Percentiles rank a stretch among this genome's conserved stretches.
These are phyloP conservation scores for Fusarium hainanense DNA, from an alignment of 2,329 filamentous ascomycete genomes.

Conservation along the genomic window DNA sequence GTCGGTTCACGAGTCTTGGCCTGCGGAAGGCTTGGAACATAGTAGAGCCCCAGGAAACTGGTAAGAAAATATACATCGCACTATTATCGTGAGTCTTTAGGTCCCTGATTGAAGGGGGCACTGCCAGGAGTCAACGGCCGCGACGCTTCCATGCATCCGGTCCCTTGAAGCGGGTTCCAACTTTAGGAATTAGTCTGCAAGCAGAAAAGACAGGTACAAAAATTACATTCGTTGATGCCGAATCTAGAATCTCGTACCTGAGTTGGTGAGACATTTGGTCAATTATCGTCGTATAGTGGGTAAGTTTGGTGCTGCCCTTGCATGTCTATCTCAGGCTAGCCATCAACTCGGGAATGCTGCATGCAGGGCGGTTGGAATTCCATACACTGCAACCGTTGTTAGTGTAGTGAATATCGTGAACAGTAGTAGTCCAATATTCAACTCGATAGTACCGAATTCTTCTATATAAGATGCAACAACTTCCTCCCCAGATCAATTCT, in stretches of 20 bases:
- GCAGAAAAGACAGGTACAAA: neutral
- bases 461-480: slow-evolving; percentile 25
- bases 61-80: no score
- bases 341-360: slow-evolving; percentile 19
- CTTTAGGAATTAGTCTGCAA: slow-evolving; percentile 5
- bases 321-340: slow-evolving; percentile 25
- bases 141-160: neutral
- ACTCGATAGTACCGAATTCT: neutral
- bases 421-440: neutral
- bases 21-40: neutral
- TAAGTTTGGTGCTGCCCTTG: slow-evolving; percentile 20
- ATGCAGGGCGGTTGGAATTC: slow-evolving; percentile 12
- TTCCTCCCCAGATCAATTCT: slow-evolving; percentile 6
- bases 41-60: neutral
- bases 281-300: neutral
- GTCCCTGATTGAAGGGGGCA: neutral
- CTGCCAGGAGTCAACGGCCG: neutral
- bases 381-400: neutral
- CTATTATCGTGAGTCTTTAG: no score
- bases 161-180: neutral
- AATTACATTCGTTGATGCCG: neutral
- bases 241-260: slow-evolving; percentile 9
- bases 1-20: neutral
- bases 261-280: slow-evolving; percentile 23
- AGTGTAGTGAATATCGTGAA: neutral